These are phyloP conservation scores for Ophiostoma pallidulum DNA, from an alignment of 2,329 filamentous ascomycete genomes.

Conservation along the genomic window DNA sequence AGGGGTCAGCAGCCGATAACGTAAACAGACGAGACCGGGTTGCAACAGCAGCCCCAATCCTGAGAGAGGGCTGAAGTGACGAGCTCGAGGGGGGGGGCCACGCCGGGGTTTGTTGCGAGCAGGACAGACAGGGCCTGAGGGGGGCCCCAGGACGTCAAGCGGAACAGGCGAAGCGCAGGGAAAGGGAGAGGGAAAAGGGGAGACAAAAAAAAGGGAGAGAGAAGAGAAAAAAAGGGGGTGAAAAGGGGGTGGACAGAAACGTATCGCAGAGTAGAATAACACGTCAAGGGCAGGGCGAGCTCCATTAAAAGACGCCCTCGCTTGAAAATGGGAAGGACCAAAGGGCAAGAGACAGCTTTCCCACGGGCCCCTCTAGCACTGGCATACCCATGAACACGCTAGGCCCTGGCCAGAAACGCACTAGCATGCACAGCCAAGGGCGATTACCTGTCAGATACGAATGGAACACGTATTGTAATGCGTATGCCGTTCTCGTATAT, in stretches of 20 bases:
- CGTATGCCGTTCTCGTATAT: too few relatives aligned
- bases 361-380: too few relatives aligned
- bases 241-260: background rate
- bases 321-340: too few relatives aligned
- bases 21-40: background rate
- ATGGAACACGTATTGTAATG: background rate
- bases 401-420: background rate
- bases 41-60: background rate
- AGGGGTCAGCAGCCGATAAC: too few relatives aligned
- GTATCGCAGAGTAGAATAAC: too few relatives aligned
- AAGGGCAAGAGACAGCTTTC: too few relatives aligned
- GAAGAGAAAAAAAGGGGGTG: background rate
- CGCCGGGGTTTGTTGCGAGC: background rate
- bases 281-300: too few relatives aligned
- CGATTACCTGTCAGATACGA: too few relatives aligned
- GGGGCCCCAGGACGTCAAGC: too few relatives aligned
- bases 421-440: background rate
- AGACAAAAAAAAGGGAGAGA: background rate
- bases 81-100: constrained; percentile 1
- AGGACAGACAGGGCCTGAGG: background rate
- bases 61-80: background rate
- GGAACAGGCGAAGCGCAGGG: background rate
- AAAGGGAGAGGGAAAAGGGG: background rate
- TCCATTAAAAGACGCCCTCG: too few relatives aligned
- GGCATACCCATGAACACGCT: too few relatives aligned